Conservation (phyloP, 2,329 filamentous ascomycete species). For the Pyrenochaeta sp. region DNA sequence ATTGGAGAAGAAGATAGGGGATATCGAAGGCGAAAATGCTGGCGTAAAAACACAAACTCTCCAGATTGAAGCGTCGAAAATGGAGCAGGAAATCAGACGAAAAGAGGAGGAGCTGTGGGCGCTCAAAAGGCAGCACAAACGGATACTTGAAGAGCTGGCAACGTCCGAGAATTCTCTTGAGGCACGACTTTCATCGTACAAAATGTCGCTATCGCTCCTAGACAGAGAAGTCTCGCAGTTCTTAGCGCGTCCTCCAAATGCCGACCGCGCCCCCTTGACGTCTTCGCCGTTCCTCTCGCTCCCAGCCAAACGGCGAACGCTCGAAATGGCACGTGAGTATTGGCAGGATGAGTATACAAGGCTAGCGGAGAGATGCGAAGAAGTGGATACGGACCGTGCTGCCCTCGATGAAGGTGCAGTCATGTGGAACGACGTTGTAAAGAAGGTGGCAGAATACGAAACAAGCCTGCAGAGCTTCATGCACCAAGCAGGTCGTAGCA, state of each 20-base stretch:
- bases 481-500: constrained; percentile 34
- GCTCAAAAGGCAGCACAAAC: constrained; percentile 67
- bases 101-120: constrained; percentile 70
- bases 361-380: constrained; percentile 62
- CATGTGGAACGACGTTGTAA: constrained; percentile 70
- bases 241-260: constrained; percentile 62
- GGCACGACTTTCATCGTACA: constrained; percentile 75
- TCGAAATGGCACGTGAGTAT: constrained; percentile 74
- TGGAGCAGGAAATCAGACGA: constrained; percentile 70
- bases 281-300: constrained; percentile 64
- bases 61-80: constrained; percentile 57
- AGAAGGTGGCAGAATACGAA: constrained; percentile 70
- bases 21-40: constrained; percentile 63
- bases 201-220: constrained; percentile 69
- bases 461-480: constrained; percentile 65
- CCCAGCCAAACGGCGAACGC: constrained; percentile 69
- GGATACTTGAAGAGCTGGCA: constrained; percentile 66
- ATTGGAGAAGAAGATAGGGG: constrained; percentile 62
- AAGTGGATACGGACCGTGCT: constrained; percentile 66
- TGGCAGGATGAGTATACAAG: constrained; percentile 70
- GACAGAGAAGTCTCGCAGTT: constrained; percentile 69
- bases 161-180: constrained; percentile 71
- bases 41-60: constrained; percentile 63
- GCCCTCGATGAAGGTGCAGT: constrained; percentile 72
- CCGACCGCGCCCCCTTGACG: constrained; percentile 36